These are phyloP conservation scores for Sporothrix brunneoviolacea DNA, from an alignment of 2,329 filamentous ascomycete species.

Conservation along the genomic window DNA sequence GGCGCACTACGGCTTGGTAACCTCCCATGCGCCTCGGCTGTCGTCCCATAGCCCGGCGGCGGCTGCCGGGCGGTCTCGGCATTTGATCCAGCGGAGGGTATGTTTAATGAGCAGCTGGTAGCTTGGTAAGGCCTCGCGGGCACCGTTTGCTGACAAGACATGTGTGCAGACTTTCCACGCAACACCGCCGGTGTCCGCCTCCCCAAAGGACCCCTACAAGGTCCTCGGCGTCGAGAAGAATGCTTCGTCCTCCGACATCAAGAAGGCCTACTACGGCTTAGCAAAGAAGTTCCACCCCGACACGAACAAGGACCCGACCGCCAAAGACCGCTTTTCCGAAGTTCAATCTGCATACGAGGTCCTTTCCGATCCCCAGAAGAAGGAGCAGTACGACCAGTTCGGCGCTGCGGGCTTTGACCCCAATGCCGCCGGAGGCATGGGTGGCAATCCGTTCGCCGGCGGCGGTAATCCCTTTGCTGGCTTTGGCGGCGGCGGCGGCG, in stretches of 20 bases:
- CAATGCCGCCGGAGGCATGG: conserved; percentile 49
- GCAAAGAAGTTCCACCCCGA: conserved; percentile 98
- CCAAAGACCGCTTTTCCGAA: conserved; percentile 91
- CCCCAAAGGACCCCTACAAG: conserved; percentile 73
- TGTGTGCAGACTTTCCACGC: conserved; percentile 56
- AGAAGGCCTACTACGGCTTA: conserved; percentile 95
- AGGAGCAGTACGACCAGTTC: conserved; percentile 84
- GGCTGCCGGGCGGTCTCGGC: background rate
- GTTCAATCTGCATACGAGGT: conserved; percentile 93
- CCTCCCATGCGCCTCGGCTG: background rate
- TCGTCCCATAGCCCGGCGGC: background rate
- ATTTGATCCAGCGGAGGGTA: conserved; percentile 7
- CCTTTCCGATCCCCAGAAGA: conserved; percentile 87
- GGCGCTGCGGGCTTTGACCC: conserved; percentile 85
- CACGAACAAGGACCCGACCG: conserved; percentile 89
- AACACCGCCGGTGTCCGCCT: conserved; percentile 42
- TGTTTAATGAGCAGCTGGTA: too few species aligned
- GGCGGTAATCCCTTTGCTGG: conserved; percentile 54
- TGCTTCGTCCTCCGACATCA: conserved; percentile 82
- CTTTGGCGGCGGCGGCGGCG: conserved; percentile 46
- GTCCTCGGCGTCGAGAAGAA: conserved; percentile 76
- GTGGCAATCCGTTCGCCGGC: conserved; percentile 52
- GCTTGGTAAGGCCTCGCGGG: too few species aligned
- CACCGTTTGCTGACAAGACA: too few species aligned
- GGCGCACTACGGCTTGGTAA: conserved; percentile 7